phyloP scores from a whole-genome alignment of 805 yeast genomes.

The Metschnikowia koreensis region DNA sequence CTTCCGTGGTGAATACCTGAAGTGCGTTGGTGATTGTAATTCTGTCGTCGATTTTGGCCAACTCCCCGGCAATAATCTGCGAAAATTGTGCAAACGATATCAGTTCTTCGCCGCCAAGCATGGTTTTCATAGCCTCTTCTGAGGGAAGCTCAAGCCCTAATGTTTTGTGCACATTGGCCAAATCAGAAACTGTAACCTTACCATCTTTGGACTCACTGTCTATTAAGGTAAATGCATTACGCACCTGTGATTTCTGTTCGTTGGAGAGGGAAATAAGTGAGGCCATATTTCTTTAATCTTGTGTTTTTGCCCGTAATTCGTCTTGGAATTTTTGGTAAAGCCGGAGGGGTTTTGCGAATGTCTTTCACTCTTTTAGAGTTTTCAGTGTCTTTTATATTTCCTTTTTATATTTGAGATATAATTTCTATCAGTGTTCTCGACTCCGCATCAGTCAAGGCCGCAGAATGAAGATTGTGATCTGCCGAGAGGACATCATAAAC shows the following conservation, averaged over 20 bases:
- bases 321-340: neutral
- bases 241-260: constrained; percentile 61
- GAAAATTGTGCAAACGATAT: constrained; percentile 66
- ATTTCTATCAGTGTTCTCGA: neutral
- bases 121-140: constrained; percentile 43
- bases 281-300: constrained; percentile 1
- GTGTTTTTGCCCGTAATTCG: neutral
- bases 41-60: constrained; percentile 51
- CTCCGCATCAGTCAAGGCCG: neutral
- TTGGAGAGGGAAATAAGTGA: constrained; percentile 48
- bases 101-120: constrained; percentile 48
- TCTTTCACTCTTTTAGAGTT: neutral
- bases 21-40: constrained; percentile 58
- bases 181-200: constrained; percentile 51
- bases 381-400: neutral
- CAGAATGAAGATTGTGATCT: neutral
- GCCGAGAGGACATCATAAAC: neutral
- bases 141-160: constrained; percentile 48
- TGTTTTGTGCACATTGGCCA: constrained; percentile 51
- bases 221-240: constrained; percentile 74
- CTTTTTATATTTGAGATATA: neutral
- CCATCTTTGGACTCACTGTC: constrained; percentile 81
- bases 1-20: constrained; percentile 45
- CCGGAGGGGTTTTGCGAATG: neutral
- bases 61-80: constrained; percentile 56